phyloP scores from a whole-genome alignment of 2,329 filamentous ascomycete genomes.

The Pseudocercospora vitis region DNA sequence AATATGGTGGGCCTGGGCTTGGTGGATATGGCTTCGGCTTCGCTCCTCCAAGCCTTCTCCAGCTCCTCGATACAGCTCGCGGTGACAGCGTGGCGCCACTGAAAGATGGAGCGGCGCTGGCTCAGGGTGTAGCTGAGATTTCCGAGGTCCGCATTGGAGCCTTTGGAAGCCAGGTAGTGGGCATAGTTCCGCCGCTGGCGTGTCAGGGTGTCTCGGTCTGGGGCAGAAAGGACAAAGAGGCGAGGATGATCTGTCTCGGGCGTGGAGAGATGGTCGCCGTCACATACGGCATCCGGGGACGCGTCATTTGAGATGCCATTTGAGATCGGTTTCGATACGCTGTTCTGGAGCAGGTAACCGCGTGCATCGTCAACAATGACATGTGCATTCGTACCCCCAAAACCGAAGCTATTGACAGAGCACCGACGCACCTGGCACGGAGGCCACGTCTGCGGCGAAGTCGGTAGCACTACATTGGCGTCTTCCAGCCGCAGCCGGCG shows the following conservation, averaged over 20 bases:
- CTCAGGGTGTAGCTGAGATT: not conserved
- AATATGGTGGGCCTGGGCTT: too few relatives aligned
- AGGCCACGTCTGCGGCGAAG: constrained; percentile 9
- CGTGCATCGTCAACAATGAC: constrained; percentile 10
- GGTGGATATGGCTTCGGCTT: too few relatives aligned
- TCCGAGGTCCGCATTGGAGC: not conserved
- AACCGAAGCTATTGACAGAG: constrained; percentile 26
- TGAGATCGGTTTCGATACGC: not conserved
- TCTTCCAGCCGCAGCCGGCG: constrained; percentile 32
- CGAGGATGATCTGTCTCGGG: not conserved
- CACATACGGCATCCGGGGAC: not conserved
- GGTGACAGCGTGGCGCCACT: not conserved
- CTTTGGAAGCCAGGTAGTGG: not conserved
- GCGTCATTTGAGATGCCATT: constrained; percentile 1
- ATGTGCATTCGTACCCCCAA: constrained; percentile 19
- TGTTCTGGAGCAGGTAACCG: constrained; percentile 6
- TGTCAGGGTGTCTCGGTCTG: not conserved
- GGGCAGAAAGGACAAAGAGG: not conserved
- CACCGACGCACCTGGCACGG: constrained; percentile 5
- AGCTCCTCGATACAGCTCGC: not conserved
- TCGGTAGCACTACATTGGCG: constrained; percentile 22
- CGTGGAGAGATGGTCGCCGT: not conserved
- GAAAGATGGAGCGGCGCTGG: not conserved
- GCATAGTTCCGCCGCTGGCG: not conserved
- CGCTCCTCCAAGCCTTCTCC: constrained; percentile 8